Percentiles rank a stretch among this genome's conserved stretches.
phyloP scores from a whole-genome alignment of 2,329 filamentous ascomycete genomes.

The Beauveria bassiana region DNA sequence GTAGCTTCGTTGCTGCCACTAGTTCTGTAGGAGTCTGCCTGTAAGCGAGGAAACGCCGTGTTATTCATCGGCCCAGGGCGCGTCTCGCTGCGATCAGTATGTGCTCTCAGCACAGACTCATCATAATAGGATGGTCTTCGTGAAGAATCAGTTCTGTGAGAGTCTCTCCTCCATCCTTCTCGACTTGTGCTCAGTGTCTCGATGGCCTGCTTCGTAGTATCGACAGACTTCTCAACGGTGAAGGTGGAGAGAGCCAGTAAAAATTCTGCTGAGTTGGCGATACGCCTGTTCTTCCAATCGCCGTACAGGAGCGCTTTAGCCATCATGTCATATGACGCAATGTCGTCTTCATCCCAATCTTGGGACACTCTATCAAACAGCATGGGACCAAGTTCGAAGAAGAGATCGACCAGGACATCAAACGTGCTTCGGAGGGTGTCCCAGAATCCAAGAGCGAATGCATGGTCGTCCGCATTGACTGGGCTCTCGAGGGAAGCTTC shows the following conservation, averaged over 20 bases:
- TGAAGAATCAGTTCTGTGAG: neutral
- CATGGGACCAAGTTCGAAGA: neutral
- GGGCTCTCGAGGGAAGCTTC: constrained; percentile 1
- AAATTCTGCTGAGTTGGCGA: constrained; percentile 3
- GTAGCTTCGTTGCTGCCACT: neutral
- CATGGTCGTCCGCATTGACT: constrained; percentile 4
- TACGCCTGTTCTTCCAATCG: neutral
- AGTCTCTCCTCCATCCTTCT: neutral
- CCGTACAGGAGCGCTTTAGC: constrained; percentile 1
- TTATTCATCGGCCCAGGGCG: neutral
- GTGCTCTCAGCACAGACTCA: neutral
- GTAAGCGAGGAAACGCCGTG: neutral
- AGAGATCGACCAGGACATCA: neutral
- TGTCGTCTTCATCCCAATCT: constrained; percentile 5
- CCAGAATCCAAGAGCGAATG: constrained; percentile 1
- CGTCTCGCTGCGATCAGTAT: neutral
- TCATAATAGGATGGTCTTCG: neutral
- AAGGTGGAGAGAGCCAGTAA: neutral
- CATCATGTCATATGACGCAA: neutral
- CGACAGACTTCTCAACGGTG: neutral
- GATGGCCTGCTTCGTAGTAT: neutral
- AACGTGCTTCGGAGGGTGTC: neutral
- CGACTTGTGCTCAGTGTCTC: neutral
- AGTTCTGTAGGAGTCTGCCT: neutral
- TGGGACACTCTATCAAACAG: constrained; percentile 1